These are phyloP conservation scores for Trichophyton schoenleinii DNA, from an alignment of 2,329 filamentous ascomycete genomes.

Conservation along the genomic window DNA sequence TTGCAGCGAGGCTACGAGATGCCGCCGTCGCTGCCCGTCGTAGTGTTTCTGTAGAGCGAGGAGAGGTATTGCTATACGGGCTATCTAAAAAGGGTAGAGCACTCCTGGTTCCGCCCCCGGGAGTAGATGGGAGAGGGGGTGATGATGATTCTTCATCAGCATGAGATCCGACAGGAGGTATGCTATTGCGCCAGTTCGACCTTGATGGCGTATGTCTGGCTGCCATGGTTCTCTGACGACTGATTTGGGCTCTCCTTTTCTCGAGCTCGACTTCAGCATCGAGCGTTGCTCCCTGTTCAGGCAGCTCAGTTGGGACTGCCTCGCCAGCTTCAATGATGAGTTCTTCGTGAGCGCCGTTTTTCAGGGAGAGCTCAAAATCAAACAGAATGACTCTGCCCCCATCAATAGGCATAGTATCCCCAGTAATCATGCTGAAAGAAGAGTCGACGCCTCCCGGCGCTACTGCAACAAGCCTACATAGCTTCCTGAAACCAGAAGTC, in stretches of 20 bases:
- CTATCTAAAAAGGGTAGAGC: conserved; percentile 51
- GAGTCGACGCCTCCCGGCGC: conserved; percentile 55
- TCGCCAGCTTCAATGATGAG: conserved; percentile 64
- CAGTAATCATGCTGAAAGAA: conserved; percentile 45
- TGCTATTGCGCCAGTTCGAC: conserved; percentile 15
- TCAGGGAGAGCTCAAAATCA: conserved; percentile 56
- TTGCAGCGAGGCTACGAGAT: conserved; percentile 52
- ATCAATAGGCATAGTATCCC: conserved; percentile 66
- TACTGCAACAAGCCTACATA: conserved; percentile 50
- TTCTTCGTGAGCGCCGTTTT: conserved; percentile 44
- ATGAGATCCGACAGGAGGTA: conserved; percentile 14
- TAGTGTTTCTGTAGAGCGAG: conserved; percentile 56
- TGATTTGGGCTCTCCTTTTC: conserved; percentile 58
- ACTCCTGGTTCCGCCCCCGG: conserved; percentile 15
- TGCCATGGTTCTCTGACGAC: conserved; percentile 41
- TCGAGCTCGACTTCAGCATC: conserved; percentile 70
- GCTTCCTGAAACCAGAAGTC: conserved; percentile 9
- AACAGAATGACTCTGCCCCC: conserved; percentile 60
- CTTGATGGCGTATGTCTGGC: not conserved
- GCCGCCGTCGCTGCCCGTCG: conserved; percentile 63
- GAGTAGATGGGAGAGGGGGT: conserved; percentile 18
- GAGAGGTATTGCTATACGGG: conserved; percentile 60
- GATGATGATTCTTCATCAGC: conserved; percentile 16
- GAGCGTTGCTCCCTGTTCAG: conserved; percentile 61
- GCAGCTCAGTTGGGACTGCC: conserved; percentile 53